A percentile compares a stretch with the other conserved stretches of the same genome.
phyloP scores from a whole-genome alignment of 1,284 basidiomycete species.

The Schizopora paradoxa region DNA sequence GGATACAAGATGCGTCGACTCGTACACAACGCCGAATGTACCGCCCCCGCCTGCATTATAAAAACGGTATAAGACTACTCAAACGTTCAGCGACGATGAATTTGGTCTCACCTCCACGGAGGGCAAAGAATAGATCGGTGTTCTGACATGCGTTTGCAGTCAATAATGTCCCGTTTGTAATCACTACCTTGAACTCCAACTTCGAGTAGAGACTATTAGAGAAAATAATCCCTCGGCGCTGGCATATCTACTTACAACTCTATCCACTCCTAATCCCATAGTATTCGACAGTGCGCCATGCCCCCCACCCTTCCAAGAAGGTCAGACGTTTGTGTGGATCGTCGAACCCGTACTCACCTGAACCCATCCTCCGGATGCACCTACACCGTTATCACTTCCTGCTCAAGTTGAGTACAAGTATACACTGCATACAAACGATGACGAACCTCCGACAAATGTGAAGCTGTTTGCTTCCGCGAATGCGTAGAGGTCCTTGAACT shows the following conservation, averaged over 20 bases:
- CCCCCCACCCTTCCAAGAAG: slow-evolving; percentile 39
- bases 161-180: slow-evolving; percentile 34
- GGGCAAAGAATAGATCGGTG: slow-evolving; percentile 39
- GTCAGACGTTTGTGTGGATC: not conserved
- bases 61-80: not conserved
- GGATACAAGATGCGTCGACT: slow-evolving; percentile 25
- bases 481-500: slow-evolving; percentile 23
- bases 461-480: slow-evolving; percentile 29
- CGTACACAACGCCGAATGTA: slow-evolving; percentile 30
- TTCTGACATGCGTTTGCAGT: slow-evolving; percentile 37
- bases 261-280: slow-evolving; percentile 35
- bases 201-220: slow-evolving; percentile 8
- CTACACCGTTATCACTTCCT: slow-evolving; percentile 23
- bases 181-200: slow-evolving; percentile 39
- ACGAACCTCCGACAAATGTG: slow-evolving; percentile 27
- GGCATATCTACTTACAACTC: slow-evolving; percentile 30
- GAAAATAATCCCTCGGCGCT: slow-evolving; percentile 21
- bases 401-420: not conserved
- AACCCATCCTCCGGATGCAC: slow-evolving; percentile 26
- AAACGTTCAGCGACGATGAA: no score
- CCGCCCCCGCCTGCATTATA: slow-evolving; percentile 24
- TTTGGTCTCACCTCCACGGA: slow-evolving; percentile 36
- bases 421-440: not conserved
- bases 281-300: slow-evolving; percentile 37
- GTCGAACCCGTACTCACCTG: slow-evolving; percentile 7